A percentile compares a stretch with the other conserved stretches of the same genome.
These are phyloP conservation scores for Fusarium camptoceras DNA, from an alignment of 2,329 filamentous ascomycete genomes.

Conservation along the genomic window DNA sequence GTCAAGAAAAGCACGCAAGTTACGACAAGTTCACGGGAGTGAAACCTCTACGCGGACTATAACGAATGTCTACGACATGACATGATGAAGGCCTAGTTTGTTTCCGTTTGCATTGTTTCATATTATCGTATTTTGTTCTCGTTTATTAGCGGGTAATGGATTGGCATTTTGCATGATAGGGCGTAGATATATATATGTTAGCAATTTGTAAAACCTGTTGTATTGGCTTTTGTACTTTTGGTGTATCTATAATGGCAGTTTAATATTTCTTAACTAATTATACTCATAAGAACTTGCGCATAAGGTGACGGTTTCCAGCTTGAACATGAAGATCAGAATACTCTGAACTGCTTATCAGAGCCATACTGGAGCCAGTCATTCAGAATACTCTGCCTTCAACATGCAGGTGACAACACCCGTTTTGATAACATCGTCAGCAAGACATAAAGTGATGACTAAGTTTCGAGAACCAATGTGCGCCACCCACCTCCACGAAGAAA, in stretches of 20 bases:
- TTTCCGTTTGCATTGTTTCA: slow-evolving; percentile 22
- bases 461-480: neutral
- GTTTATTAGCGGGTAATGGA: slow-evolving; percentile 34
- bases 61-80: slow-evolving; percentile 31
- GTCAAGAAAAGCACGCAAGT: slow-evolving; percentile 34
- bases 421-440: neutral
- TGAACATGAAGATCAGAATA: neutral
- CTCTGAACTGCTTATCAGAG: neutral
- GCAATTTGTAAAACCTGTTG: neutral
- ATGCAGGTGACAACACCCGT: neutral
- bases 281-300: neutral
- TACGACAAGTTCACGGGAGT: slow-evolving; percentile 33
- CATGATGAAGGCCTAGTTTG: slow-evolving; percentile 25
- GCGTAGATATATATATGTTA: slow-evolving; percentile 27
- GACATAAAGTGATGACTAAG: neutral
- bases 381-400: neutral
- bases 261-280: neutral
- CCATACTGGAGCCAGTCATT: neutral
- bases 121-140: slow-evolving; percentile 10
- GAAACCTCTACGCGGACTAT: slow-evolving; percentile 15
- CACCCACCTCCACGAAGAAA: neutral
- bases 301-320: neutral
- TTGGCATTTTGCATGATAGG: slow-evolving; percentile 36
- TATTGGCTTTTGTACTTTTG: neutral
- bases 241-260: neutral